Evolutionary conservation across 1,284 basidiomycete species (phyloP).

Genomic region (Blastosporella zonata): DNA sequence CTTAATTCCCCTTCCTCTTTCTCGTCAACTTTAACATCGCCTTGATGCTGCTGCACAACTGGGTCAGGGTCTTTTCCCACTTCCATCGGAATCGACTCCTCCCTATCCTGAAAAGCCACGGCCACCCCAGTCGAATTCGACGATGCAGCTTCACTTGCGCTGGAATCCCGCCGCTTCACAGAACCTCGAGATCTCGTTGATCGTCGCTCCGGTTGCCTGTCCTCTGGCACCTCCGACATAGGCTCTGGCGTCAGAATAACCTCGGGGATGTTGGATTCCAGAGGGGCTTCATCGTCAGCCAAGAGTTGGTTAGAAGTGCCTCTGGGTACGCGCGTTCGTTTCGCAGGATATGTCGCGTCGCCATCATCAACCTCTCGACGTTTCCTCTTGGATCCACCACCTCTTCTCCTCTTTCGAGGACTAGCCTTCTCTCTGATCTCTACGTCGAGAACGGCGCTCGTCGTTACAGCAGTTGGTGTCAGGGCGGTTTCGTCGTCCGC

Average conservation of each 20-base stretch:
- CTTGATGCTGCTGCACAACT: constrained; percentile 2
- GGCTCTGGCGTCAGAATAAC: constrained; percentile 25
- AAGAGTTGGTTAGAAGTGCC: constrained; percentile 27
- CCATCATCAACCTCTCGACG: constrained; percentile 60
- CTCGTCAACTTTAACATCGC: constrained; percentile 21
- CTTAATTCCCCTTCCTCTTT: constrained; percentile 47
- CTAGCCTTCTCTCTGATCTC: constrained; percentile 38
- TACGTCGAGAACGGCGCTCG: constrained; percentile 29
- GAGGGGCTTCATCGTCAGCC: constrained; percentile 27
- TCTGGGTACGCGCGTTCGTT: constrained; percentile 55
- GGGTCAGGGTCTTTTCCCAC: constrained; percentile 10
- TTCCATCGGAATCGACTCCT: constrained; percentile 13
- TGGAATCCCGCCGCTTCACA: constrained; percentile 41
- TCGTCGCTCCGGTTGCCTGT: constrained; percentile 39
- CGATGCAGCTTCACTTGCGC: constrained; percentile 37
- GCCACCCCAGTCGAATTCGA: constrained; percentile 29
- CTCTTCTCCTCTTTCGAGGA: constrained; percentile 39
- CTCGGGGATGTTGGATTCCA: constrained; percentile 20
- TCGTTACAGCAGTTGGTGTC: not conserved
- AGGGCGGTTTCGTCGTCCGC: constrained; percentile 31
- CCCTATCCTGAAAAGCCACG: constrained; percentile 21
- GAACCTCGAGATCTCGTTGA: constrained; percentile 42
- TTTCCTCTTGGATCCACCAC: constrained; percentile 49
- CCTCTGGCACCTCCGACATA: constrained; percentile 23
- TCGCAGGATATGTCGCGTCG: constrained; percentile 67